These are phyloP conservation scores for Tricladium varicosporioides DNA, from an alignment of 2,329 filamentous ascomycete genomes.

Conservation along the genomic window DNA sequence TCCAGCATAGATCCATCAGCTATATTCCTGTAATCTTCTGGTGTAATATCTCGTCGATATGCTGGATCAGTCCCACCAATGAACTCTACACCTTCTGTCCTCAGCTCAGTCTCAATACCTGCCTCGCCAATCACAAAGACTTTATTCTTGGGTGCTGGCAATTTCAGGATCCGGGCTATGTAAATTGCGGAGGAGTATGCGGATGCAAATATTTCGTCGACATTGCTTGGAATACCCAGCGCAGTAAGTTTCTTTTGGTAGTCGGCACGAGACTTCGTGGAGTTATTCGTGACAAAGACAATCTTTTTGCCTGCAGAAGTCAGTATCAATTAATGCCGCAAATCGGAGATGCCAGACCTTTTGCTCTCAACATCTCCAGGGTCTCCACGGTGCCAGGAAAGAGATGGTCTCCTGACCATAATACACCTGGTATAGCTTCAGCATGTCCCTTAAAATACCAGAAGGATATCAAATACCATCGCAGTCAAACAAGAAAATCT, in stretches of 20 bases:
- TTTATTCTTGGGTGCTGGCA: conserved; percentile 78
- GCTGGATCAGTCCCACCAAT: conserved; percentile 83
- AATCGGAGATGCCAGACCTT: conserved; percentile 48
- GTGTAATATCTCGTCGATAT: conserved; percentile 73
- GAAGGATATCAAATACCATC: conserved; percentile 64
- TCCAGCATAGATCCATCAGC: conserved; percentile 76
- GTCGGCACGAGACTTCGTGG: conserved; percentile 88
- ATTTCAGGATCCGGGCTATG: conserved; percentile 85
- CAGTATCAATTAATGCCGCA: neutral
- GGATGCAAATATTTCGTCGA: conserved; percentile 89
- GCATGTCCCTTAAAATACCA: conserved; percentile 15
- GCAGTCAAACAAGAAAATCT: conserved; percentile 95
- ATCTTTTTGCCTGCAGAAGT: conserved; percentile 71
- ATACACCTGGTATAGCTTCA: conserved; percentile 61
- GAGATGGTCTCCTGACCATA: conserved; percentile 93
- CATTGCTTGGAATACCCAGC: conserved; percentile 74
- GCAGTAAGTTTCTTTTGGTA: conserved; percentile 88
- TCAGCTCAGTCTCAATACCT: conserved; percentile 87
- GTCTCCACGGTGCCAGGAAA: conserved; percentile 86
- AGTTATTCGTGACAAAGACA: conserved; percentile 98
- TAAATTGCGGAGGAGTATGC: conserved; percentile 95
- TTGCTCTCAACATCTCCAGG: conserved; percentile 74
- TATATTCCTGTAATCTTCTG: conserved; percentile 76
- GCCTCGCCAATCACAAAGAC: conserved; percentile 91
- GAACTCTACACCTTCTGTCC: conserved; percentile 73